These are phyloP conservation scores for Suillus spraguei DNA, from an alignment of 768 basidiomycete species.

Conservation along the genomic window DNA sequence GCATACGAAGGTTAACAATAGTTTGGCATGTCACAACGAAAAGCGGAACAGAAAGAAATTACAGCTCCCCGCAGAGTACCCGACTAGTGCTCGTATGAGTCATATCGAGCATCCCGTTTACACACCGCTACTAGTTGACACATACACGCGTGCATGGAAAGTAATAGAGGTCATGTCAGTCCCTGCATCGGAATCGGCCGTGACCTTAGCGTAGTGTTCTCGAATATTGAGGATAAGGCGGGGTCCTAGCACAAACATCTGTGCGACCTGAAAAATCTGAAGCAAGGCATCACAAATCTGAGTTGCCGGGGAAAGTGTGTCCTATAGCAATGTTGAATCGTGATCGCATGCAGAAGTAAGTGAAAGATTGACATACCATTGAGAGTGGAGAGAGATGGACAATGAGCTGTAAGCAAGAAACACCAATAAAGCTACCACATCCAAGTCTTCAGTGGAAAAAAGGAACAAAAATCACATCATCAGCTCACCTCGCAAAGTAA, in stretches of 20 bases:
- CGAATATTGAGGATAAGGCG: background rate
- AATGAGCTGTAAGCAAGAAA: background rate
- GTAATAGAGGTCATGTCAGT: background rate
- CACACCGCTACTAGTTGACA: background rate
- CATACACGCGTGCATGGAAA: background rate
- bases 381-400: background rate
- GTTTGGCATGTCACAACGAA: too few relatives aligned
- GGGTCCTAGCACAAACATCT: background rate
- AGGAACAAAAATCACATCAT: background rate
- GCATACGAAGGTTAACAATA: too few relatives aligned
- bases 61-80: too few relatives aligned
- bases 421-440: background rate
- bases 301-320: background rate
- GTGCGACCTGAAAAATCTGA: background rate
- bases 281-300: background rate
- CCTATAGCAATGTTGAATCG: background rate
- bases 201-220: background rate
- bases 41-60: too few relatives aligned
- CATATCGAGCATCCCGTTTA: background rate
- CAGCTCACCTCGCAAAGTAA: background rate
- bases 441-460: background rate
- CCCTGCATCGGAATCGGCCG: background rate
- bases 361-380: background rate
- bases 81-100: too few relatives aligned
- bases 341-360: background rate